Evolutionary conservation across 805 yeast genomes (phyloP).

Genomic region (Saturnispora sekii): DNA sequence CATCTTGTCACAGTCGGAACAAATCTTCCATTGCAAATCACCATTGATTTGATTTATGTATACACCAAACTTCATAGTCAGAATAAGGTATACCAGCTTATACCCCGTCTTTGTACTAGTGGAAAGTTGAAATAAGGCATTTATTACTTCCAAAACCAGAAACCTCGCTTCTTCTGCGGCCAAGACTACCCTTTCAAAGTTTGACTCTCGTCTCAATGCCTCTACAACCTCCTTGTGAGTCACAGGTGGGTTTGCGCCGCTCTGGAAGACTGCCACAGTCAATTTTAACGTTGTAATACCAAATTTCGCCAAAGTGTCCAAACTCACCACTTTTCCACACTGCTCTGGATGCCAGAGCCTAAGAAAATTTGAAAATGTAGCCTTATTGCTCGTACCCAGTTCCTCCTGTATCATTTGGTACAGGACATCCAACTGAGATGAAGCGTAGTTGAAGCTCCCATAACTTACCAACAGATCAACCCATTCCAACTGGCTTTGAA

Average conservation of each 20-base stretch:
- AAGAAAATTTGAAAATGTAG: no score
- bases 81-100: conserved; percentile 10
- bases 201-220: neutral
- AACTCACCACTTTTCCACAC: neutral
- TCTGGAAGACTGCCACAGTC: no score
- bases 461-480: neutral
- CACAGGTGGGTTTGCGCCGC: no score
- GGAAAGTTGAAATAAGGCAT: conserved; percentile 10
- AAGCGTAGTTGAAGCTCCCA: neutral
- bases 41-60: conserved; percentile 1
- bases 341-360: neutral
- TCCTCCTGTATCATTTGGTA: neutral
- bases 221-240: neutral
- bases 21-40: conserved; percentile 5
- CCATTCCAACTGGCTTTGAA: neutral
- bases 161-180: neutral
- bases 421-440: neutral
- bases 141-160: neutral
- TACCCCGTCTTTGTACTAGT: conserved; percentile 11
- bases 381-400: neutral
- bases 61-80: conserved; percentile 11
- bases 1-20: conserved; percentile 12
- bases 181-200: neutral
- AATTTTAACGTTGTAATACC: no score
- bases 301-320: neutral